These are phyloP conservation scores for Acacia confusa DNA, from an alignment of 306 rosid genomes.

Conservation along the genomic window DNA sequence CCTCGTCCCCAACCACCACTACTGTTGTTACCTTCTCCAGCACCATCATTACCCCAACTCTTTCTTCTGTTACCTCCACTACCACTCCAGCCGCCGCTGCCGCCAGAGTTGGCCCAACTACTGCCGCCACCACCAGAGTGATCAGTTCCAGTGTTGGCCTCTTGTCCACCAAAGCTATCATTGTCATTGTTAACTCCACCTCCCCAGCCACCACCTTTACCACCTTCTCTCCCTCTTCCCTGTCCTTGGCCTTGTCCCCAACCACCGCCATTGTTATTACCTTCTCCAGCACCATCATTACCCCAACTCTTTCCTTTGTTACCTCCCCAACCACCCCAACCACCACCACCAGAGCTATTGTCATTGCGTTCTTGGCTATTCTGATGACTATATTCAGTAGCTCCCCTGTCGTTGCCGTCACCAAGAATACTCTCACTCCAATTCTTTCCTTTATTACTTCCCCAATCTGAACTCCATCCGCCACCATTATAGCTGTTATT, in stretches of 20 bases:
- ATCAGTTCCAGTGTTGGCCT: constrained; percentile 13
- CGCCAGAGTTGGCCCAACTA: neutral
- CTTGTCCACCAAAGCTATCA: neutral
- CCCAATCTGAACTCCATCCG: neutral
- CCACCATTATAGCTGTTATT: neutral
- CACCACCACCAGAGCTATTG: neutral
- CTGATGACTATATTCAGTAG: neutral
- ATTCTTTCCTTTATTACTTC: neutral
- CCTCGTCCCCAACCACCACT: constrained; percentile 7
- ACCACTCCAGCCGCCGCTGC: neutral
- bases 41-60: constrained; percentile 17
- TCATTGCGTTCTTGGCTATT: neutral
- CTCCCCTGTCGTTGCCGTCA: neutral
- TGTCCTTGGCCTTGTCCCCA: constrained; percentile 3
- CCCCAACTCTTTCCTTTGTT: constrained; percentile 23
- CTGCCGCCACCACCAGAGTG: neutral
- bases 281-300: neutral
- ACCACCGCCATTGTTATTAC: constrained; percentile 1
- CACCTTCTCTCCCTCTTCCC: neutral
- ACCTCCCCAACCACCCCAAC: neutral
- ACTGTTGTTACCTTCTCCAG: neutral
- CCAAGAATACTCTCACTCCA: constrained; percentile 2
- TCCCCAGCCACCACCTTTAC: constrained; percentile 1
- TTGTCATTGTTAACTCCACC: neutral
- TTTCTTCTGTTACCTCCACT: neutral